Conservation (phyloP, 2,329 filamentous ascomycete species). For the Esteya vermicola region DNA sequence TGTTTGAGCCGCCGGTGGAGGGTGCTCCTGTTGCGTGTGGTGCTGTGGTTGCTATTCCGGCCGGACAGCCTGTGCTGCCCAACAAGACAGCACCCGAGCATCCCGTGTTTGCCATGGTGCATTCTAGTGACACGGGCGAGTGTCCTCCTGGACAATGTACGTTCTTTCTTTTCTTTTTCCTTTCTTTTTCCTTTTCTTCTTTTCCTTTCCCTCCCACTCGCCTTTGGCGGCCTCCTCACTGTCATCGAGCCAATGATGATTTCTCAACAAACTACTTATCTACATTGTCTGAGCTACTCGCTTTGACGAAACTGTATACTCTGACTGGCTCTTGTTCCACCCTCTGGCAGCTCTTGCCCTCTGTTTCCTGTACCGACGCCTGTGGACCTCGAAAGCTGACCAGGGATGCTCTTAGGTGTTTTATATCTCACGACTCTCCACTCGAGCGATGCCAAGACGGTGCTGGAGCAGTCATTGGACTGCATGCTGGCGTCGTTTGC, state of each 20-base stretch:
- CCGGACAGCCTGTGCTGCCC: constrained; percentile 37
- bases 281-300: constrained; percentile 92
- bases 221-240: no score
- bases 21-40: constrained; percentile 64
- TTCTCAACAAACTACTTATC: constrained; percentile 86
- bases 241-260: constrained; percentile 74
- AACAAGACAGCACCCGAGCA: constrained; percentile 19
- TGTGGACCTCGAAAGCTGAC: no score
- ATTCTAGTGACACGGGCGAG: constrained; percentile 86
- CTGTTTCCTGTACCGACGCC: no score
- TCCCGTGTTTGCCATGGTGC: constrained; percentile 50
- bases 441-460: constrained; percentile 18
- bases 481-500: constrained; percentile 19
- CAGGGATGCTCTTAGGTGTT: no score
- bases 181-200: not conserved
- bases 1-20: constrained; percentile 62
- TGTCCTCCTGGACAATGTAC: constrained; percentile 83
- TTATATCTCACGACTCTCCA: constrained; percentile 27
- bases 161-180: constrained; percentile 24
- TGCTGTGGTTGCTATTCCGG: constrained; percentile 53
- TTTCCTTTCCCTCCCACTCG: no score
- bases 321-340: constrained; percentile 11
- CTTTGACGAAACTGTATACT: constrained; percentile 55
- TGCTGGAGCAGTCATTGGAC: constrained; percentile 26
- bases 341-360: constrained; percentile 4